Conservation (phyloP, 257 asterid species). For the Henckelia pumila region DNA sequence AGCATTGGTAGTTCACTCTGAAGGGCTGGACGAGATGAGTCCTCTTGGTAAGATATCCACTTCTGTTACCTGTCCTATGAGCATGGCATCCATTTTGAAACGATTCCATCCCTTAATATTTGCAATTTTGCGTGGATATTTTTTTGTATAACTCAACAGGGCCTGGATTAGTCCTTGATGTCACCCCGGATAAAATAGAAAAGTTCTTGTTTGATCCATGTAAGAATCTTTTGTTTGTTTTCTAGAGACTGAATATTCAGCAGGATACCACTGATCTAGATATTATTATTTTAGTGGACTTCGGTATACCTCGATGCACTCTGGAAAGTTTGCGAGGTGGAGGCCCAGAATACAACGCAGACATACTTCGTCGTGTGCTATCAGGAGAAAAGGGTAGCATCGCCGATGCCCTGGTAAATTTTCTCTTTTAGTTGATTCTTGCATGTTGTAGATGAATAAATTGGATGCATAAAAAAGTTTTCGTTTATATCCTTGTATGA, state of each 20-base stretch:
- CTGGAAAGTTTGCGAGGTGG: slow-evolving; percentile 61
- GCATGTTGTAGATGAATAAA: not conserved
- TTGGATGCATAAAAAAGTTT: not conserved
- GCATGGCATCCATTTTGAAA: no score
- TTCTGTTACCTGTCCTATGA: not conserved
- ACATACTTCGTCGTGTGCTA: slow-evolving; percentile 42
- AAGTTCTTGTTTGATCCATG: slow-evolving; percentile 63
- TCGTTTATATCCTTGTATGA: not conserved
- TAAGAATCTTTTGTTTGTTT: slow-evolving; percentile 27
- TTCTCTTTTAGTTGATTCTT: not conserved
- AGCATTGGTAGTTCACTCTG: slow-evolving; percentile 73
- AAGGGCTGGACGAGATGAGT: slow-evolving; percentile 76
- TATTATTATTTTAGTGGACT: slow-evolving; percentile 41
- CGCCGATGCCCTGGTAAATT: slow-evolving; percentile 65
- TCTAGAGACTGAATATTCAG: not conserved
- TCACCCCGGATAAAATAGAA: slow-evolving; percentile 58
- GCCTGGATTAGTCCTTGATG: slow-evolving; percentile 62
- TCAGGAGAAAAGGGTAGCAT: slow-evolving; percentile 59
- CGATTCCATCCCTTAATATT: not conserved
- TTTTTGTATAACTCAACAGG: slow-evolving; percentile 32
- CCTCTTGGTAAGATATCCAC: slow-evolving; percentile 58
- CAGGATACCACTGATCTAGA: not conserved
- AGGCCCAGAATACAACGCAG: slow-evolving; percentile 60
- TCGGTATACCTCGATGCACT: slow-evolving; percentile 75
- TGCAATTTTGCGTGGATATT: slow-evolving; percentile 10